phyloP scores from a whole-genome alignment of 768 basidiomycete species.

The Rhodosporidiobolus odoratus region DNA sequence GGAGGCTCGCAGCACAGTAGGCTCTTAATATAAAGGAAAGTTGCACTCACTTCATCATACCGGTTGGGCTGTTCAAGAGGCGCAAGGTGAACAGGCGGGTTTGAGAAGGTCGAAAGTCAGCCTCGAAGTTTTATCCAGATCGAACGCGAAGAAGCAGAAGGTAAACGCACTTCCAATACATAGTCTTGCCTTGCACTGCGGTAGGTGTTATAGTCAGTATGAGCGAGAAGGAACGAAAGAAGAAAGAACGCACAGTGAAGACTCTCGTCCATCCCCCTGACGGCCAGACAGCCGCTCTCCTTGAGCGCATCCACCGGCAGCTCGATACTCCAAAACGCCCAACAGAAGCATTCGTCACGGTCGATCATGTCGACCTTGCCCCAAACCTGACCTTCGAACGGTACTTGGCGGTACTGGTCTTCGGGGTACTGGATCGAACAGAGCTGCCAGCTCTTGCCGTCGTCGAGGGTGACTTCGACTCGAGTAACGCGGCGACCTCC shows the following conservation, averaged over 20 bases:
- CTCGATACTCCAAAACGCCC: slow-evolving; percentile 58
- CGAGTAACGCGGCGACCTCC: slow-evolving; percentile 59
- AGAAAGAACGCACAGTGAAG: slow-evolving; percentile 43
- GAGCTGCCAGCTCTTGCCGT: slow-evolving; percentile 54
- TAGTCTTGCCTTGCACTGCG: neutral
- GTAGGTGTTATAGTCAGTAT: too few species aligned
- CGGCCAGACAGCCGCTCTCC: slow-evolving; percentile 49
- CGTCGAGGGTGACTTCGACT: slow-evolving; percentile 58
- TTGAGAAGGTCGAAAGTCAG: too few species aligned
- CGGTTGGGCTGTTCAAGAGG: slow-evolving; percentile 52
- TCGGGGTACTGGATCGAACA: slow-evolving; percentile 54
- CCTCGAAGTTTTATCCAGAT: neutral
- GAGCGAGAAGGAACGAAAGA: neutral
- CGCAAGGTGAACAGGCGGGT: neutral
- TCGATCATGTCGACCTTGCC: slow-evolving; percentile 54
- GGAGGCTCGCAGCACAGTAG: too few species aligned
- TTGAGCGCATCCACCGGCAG: slow-evolving; percentile 48
- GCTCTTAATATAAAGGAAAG: too few species aligned
- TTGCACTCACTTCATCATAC: slow-evolving; percentile 59
- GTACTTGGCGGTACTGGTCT: slow-evolving; percentile 51
- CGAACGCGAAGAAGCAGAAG: neutral
- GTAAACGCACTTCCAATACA: neutral
- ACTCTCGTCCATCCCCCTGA: slow-evolving; percentile 58
- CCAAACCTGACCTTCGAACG: slow-evolving; percentile 50
- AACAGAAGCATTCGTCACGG: slow-evolving; percentile 55